Percentiles rank a stretch among this genome's conserved stretches.
phyloP scores from a whole-genome alignment of 495 filamentous ascomycete species.

The Penicillium coffeae region DNA sequence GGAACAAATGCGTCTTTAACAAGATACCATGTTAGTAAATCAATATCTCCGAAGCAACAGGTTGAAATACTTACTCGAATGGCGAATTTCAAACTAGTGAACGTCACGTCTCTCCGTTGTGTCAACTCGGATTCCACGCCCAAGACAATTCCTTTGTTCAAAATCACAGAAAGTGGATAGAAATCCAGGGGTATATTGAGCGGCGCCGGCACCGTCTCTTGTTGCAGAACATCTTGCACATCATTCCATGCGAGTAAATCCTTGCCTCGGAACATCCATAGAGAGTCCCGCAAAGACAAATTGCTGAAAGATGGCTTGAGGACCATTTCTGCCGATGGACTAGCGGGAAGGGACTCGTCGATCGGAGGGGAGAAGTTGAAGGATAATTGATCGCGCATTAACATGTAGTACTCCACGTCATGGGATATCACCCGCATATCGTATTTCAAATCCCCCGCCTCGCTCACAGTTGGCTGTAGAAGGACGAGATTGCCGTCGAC shows the following conservation, averaged over 20 bases:
- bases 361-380: constrained; percentile 39
- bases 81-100: constrained; percentile 79
- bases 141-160: constrained; percentile 81
- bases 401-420: constrained; percentile 89
- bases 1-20: constrained; percentile 86
- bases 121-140: constrained; percentile 90
- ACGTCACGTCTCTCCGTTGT: constrained; percentile 83
- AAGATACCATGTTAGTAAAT: background rate
- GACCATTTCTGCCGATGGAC: constrained; percentile 47
- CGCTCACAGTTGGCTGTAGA: constrained; percentile 75
- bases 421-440: constrained; percentile 96
- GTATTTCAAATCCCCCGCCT: constrained; percentile 81
- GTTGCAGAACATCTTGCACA: constrained; percentile 76
- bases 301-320: constrained; percentile 41
- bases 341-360: constrained; percentile 46
- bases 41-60: background rate
- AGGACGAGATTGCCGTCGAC: constrained; percentile 95
- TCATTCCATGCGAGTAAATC: constrained; percentile 83
- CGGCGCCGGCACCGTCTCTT: constrained; percentile 42
- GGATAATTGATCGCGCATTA: constrained; percentile 81
- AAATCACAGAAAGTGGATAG: constrained; percentile 83
- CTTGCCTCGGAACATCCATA: constrained; percentile 91
- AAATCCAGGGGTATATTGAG: constrained; percentile 69
- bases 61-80: constrained; percentile 60
- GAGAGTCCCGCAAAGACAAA: constrained; percentile 70